Evolutionary conservation across 2,329 filamentous ascomycete genomes (phyloP).

Genomic region (Paraphoma sp.): DNA sequence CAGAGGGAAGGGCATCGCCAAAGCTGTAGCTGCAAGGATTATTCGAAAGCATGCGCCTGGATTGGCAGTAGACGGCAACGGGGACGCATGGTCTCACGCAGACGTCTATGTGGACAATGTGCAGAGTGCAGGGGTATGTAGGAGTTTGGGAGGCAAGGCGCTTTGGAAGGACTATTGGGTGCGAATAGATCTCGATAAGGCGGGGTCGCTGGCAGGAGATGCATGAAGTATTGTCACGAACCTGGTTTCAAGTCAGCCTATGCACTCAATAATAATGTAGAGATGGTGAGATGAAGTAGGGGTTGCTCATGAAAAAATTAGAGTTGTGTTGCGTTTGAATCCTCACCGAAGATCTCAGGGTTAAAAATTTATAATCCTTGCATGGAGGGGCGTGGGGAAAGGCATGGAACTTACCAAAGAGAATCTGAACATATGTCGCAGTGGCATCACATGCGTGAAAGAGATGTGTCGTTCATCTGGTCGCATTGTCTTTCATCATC

Average conservation of each 20-base stretch:
- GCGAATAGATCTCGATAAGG: conserved; percentile 49
- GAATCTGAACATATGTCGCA: conserved; percentile 10
- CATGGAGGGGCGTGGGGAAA: conserved; percentile 18
- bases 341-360: conserved; percentile 65
- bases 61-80: conserved; percentile 38
- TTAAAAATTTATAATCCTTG: conserved; percentile 73
- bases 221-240: background rate
- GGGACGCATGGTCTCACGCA: conserved; percentile 64
- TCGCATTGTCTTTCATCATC: conserved; percentile 43
- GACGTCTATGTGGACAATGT: conserved; percentile 69
- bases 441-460: conserved; percentile 32
- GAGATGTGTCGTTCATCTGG: conserved; percentile 33
- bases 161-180: conserved; percentile 67
- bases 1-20: conserved; percentile 68
- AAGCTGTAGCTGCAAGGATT: conserved; percentile 64
- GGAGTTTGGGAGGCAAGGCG: conserved; percentile 63
- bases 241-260: conserved; percentile 26
- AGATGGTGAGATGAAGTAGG: conserved; percentile 7
- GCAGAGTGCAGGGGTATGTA: conserved; percentile 68
- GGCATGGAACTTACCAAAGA: conserved; percentile 43
- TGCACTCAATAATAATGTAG: background rate
- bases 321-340: conserved; percentile 68
- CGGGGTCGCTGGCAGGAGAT: conserved; percentile 20
- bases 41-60: conserved; percentile 54
- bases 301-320: conserved; percentile 72